Evolutionary conservation across 345 rosid genomes (phyloP).

Genomic region (Theobroma cacao): DNA sequence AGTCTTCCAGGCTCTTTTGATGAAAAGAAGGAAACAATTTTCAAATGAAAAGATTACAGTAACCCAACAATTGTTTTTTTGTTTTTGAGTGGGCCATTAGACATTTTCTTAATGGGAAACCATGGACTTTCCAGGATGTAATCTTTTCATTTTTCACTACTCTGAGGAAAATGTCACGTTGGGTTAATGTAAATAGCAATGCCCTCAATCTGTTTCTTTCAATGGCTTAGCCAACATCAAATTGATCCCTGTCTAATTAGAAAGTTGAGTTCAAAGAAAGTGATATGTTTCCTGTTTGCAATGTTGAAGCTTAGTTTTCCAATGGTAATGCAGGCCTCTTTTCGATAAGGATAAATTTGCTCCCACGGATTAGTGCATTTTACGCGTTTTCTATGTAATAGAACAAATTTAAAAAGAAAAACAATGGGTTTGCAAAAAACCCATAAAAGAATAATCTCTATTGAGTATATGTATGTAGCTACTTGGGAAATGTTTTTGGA

Average conservation of each 20-base stretch:
- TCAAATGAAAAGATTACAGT: too few relatives aligned
- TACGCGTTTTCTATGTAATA: not conserved
- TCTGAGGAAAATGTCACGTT: not conserved
- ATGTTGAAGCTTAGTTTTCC: not conserved
- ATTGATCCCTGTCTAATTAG: not conserved
- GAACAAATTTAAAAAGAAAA: not conserved
- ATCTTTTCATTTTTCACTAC: not conserved
- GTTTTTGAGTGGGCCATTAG: too few relatives aligned
- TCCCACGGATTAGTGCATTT: not conserved
- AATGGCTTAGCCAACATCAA: not conserved
- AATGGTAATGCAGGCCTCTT: not conserved
- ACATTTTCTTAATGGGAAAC: not conserved
- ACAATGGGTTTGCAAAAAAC: not conserved
- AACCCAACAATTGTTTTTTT: too few relatives aligned
- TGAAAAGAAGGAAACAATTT: too few relatives aligned
- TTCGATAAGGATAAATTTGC: not conserved
- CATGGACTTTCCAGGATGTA: not conserved
- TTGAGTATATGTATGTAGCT: not conserved
- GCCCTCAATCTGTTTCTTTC: not conserved
- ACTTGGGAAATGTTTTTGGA: too few relatives aligned
- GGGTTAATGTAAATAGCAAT: not conserved
- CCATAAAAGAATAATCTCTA: not conserved
- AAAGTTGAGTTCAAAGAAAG: conserved; percentile 3
- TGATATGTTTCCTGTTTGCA: not conserved
- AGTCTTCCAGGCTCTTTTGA: not conserved